Evolutionary conservation across 805 yeast species (phyloP), one percentile per base, ranked within the genome.

Genomic region (Pichia nakasei): DNA sequence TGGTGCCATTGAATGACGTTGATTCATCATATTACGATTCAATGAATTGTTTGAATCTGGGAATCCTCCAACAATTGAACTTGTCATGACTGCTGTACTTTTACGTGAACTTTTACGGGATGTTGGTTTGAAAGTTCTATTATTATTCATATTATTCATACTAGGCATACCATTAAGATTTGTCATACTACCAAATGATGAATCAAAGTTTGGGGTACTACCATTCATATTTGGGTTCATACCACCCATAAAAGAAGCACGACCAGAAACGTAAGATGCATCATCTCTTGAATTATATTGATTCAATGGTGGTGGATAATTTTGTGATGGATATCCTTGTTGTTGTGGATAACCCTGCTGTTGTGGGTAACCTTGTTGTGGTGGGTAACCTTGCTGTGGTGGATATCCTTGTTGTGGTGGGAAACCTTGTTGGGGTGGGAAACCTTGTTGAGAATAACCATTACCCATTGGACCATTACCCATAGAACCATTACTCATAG

Each of bases 61-160:
- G n/a, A 32, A 35, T 11, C 41, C 41, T 12, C 56, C 57, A n/a
- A 52, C 38, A 26, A 48, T 42, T 12, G 52, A 48, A 22, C 53
- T 56, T 7, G 53, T 46, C 35, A 68, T 58, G 48, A 63, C 53
- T 4, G 58, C 49, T 2, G 67, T 57, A 1, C 73, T 68, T 47
- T 66, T 68, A 48, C 76, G 61, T 18, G 46, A 45, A 40, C 51
- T 49, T 56, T 71, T 71, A 51, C 75, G 60, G 5, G 70, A 64
- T n/a, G 75, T 66, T 32, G 70, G 67, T 45, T 63, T 64, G 46
- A 64, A 65, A 18, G 55, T 61, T 38, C 63, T 52, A 33, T 41
- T 44, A 15, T 8, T 8, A 20, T 24, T 18, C 32, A 29, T 29
- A 9, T 8, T 6, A 29, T 26, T 40, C 42, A 48, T 27, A 38